phyloP scores from a whole-genome alignment of 306 rosid species.

The Trifolium pratense region DNA sequence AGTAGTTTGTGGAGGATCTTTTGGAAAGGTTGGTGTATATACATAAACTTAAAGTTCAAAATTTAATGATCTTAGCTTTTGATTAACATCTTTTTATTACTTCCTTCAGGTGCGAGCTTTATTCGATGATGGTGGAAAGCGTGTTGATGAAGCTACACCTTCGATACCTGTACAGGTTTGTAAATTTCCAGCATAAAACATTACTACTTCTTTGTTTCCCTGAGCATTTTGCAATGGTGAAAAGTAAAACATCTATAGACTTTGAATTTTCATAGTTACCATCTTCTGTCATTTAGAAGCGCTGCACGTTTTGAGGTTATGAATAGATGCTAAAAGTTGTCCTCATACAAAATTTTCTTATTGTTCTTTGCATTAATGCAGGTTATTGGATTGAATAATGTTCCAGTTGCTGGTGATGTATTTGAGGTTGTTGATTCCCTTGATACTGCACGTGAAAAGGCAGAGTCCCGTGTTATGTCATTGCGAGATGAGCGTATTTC shows the following conservation, averaged over 20 bases:
- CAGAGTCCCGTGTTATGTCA: slow-evolving; percentile 75
- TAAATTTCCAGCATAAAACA: slow-evolving; percentile 30
- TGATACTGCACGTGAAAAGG: slow-evolving; percentile 90
- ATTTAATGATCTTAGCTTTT: slow-evolving; percentile 27
- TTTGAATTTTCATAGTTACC: slow-evolving; percentile 16
- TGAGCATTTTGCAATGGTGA: slow-evolving; percentile 4
- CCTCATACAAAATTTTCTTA: slow-evolving; percentile 15
- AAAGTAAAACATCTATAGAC: slow-evolving; percentile 1
- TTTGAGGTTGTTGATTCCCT: slow-evolving; percentile 88
- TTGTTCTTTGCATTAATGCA: slow-evolving; percentile 43
- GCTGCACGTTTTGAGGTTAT: slow-evolving; percentile 20
- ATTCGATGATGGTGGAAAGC: slow-evolving; percentile 91
- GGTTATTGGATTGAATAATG: slow-evolving; percentile 92
- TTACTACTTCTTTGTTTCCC: slow-evolving; percentile 5
- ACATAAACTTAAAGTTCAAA: slow-evolving; percentile 22
- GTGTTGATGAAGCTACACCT: slow-evolving; percentile 83
- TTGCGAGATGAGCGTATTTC: slow-evolving; percentile 83
- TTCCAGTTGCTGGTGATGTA: slow-evolving; percentile 92
- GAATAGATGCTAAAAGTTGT: slow-evolving; percentile 22
- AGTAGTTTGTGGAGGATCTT: slow-evolving; percentile 90
- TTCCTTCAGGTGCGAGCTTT: slow-evolving; percentile 81
- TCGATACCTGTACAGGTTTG: slow-evolving; percentile 93
- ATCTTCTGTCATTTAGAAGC: background rate
- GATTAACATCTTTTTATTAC: slow-evolving; percentile 35
- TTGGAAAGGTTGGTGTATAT: slow-evolving; percentile 85